Base-by-base conservation (phyloP, 345 rosid species). In the Sisymbrium altissimum region DNA sequence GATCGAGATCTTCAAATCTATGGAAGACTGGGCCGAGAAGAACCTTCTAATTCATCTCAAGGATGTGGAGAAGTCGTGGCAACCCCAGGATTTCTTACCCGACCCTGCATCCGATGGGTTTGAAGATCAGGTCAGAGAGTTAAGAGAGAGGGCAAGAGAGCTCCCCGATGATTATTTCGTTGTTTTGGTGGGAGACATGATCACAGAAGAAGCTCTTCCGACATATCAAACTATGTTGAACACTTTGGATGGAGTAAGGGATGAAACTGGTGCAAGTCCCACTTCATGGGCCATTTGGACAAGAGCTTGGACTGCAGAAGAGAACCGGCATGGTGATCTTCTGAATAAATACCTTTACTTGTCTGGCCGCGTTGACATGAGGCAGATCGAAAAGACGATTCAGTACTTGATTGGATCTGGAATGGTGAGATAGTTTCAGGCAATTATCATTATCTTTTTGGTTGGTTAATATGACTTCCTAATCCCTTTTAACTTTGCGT, bases 31-130 rank as follows among this genome's bases (percentile, higher is more conserved):
- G 97, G 99, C 96, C 1, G 93, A 85, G 82, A 4, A 87, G 60
- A 87, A 89, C 78, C 76, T 95, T 19, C 75, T 95, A 71, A 53
- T 73, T 64, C 86, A 79, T 68, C 91, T 95, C 66, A 95, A 88
- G 75, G 90, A 91, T 5, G 99, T 95, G 8, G 97, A 92, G 83
- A 88, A 95, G 41, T 86, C 92, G 25, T 92, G 99, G 99, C 97
- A 92, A 54, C 93, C 97, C 27, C 93, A 89, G 72, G 97, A 90
- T 78, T 89, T 89, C 79, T 85, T 95, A 66, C 99, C 97, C 0
- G 97, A 90, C 64, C 88, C 99, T 43, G 83, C 87, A 13, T 87
- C 90, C 0, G 91, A 89, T 43, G 97, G 92, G 44, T 92, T 94
- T 44, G 74, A 88, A 11, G 97, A 95, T 12, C 93, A 92, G 82